Conservation (phyloP, 2,329 filamentous ascomycete species). For the Arthrobotrys conoides region DNA sequence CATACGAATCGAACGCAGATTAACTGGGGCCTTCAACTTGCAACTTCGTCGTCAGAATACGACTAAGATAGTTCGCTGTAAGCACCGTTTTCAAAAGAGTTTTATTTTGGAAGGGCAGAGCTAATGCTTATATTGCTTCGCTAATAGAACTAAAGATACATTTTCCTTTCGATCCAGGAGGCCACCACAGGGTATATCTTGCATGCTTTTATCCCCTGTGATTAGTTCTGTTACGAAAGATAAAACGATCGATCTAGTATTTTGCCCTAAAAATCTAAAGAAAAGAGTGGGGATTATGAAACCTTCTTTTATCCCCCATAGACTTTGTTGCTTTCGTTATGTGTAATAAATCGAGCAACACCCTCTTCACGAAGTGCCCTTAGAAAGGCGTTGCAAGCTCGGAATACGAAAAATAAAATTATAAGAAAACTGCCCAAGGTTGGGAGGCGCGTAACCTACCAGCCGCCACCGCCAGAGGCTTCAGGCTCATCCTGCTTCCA, state of each 20-base stretch:
- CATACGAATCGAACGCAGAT: no score
- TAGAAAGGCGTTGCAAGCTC: constrained; percentile 1
- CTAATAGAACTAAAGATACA: constrained; percentile 15
- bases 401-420: constrained; percentile 24
- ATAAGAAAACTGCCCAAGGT: constrained; percentile 2
- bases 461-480: constrained; percentile 33
- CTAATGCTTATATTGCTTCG: neutral
- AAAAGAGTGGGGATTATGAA: neutral
- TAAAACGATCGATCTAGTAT: constrained; percentile 14
- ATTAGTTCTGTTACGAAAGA: neutral
- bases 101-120: neutral
- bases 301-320: neutral
- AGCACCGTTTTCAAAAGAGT: neutral
- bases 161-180: constrained; percentile 15
- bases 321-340: neutral
- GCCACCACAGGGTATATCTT: constrained; percentile 13
- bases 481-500: constrained; percentile 31
- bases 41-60: no score
- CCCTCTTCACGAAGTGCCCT: constrained; percentile 11
- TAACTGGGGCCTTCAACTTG: no score
- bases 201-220: neutral
- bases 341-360: neutral
- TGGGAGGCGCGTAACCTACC: constrained; percentile 33
- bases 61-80: no score
- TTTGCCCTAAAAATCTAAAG: neutral